These are phyloP conservation scores for Aspergillus conjunctus DNA, from an alignment of 495 filamentous ascomycete species.

Conservation along the genomic window DNA sequence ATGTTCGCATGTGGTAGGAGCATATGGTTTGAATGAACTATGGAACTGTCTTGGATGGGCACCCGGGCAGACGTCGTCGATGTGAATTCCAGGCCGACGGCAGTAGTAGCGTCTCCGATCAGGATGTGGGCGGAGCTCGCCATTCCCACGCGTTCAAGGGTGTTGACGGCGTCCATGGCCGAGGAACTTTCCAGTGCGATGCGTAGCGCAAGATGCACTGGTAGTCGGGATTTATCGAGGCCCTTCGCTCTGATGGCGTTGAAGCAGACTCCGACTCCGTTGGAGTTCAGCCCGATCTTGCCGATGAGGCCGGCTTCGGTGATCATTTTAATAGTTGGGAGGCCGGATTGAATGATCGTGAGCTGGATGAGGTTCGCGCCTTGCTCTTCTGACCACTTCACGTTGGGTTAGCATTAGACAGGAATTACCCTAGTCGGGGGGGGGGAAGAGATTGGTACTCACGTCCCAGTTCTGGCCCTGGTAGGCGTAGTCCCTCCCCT, in stretches of 20 bases:
- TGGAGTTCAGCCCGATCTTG: conserved; percentile 68
- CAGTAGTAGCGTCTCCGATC: conserved; percentile 55
- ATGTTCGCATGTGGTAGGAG: conserved; percentile 53
- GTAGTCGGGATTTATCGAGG: conserved; percentile 55
- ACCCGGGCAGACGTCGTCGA: conserved; percentile 54
- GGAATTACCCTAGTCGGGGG: not conserved
- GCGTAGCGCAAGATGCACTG: conserved; percentile 65
- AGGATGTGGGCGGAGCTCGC: conserved; percentile 66
- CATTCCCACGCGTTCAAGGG: conserved; percentile 49
- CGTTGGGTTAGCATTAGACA: not conserved
- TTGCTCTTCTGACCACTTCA: conserved; percentile 43
- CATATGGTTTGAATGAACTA: conserved; percentile 66
- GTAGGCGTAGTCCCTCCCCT: conserved; percentile 35
- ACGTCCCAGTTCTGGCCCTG: conserved; percentile 74
- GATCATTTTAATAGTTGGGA: conserved; percentile 53
- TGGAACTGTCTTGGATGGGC: conserved; percentile 40
- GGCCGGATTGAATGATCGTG: conserved; percentile 49
- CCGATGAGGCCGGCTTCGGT: conserved; percentile 67
- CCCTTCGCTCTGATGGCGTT: conserved; percentile 67
- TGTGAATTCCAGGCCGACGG: conserved; percentile 62
- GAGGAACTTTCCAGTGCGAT: conserved; percentile 58
- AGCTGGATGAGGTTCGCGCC: conserved; percentile 50
- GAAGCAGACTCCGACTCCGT: conserved; percentile 64
- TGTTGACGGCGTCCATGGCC: conserved; percentile 51
- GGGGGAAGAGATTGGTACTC: conserved; percentile 22